Conservation (phyloP, 306 rosid genomes). For the Rosa chinensis region DNA sequence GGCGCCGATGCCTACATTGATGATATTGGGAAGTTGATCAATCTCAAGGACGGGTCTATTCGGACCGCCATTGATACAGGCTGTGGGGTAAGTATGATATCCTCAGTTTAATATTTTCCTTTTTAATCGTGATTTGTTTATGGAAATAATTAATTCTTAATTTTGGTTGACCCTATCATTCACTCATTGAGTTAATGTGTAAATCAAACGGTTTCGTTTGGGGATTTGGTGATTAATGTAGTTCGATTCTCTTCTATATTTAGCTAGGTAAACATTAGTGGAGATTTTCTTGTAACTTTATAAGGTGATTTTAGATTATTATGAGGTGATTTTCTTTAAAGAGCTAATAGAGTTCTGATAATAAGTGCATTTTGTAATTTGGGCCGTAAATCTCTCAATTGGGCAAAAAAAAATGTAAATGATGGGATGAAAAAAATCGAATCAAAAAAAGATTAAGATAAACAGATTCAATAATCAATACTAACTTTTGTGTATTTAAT, state of each 20-base stretch:
- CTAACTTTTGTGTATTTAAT: too few relatives aligned
- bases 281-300: neutral
- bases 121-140: neutral
- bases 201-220: neutral
- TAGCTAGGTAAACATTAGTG: neutral
- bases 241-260: neutral
- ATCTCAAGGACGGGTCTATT: slow-evolving; percentile 56
- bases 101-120: too few relatives aligned
- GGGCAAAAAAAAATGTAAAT: too few relatives aligned
- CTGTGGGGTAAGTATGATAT: slow-evolving; percentile 61
- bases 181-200: neutral
- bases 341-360: too few relatives aligned
- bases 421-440: too few relatives aligned
- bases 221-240: neutral
- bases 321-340: too few relatives aligned
- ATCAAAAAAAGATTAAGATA: too few relatives aligned
- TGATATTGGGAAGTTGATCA: slow-evolving; percentile 54
- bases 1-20: slow-evolving; percentile 90
- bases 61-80: slow-evolving; percentile 93
- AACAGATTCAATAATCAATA: too few relatives aligned
- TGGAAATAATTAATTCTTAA: neutral
- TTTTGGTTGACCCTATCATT: neutral
- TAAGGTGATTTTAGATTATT: neutral
- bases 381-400: too few relatives aligned
- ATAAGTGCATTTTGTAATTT: too few relatives aligned